Evolutionary conservation across 2,329 filamentous ascomycete genomes (phyloP).

Genomic region (Pezicula radicicola): DNA sequence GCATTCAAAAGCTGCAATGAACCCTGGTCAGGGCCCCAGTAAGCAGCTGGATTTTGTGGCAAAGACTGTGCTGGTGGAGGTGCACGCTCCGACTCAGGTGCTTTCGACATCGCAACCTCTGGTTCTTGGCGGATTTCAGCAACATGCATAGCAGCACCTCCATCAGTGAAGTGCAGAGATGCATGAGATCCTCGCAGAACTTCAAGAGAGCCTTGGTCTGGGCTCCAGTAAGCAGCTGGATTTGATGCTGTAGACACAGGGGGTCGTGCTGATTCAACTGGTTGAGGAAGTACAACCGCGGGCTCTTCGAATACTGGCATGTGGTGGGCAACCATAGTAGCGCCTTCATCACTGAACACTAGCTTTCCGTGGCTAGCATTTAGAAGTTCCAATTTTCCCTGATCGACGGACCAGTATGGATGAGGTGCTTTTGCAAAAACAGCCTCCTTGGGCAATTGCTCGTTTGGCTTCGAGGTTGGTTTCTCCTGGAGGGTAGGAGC

Average conservation of each 20-base stretch:
- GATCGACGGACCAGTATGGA: constrained; percentile 5
- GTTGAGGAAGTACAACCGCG: neutral
- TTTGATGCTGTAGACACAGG: neutral
- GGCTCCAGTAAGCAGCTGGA: too few relatives aligned
- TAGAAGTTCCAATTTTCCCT: neutral
- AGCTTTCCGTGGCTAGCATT: constrained; percentile 1
- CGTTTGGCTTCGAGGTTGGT: neutral
- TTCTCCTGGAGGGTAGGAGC: neutral
- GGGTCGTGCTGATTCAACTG: neutral
- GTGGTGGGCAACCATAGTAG: neutral
- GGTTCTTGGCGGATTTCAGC: too few relatives aligned
- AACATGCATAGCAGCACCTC: too few relatives aligned
- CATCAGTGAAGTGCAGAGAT: too few relatives aligned
- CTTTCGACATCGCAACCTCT: too few relatives aligned
- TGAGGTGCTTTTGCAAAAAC: neutral
- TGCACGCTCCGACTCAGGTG: too few relatives aligned
- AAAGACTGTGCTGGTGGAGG: neutral
- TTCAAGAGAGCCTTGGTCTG: too few relatives aligned
- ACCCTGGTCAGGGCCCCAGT: neutral
- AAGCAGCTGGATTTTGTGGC: neutral
- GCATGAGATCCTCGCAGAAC: too few relatives aligned
- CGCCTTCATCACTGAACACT: neutral
- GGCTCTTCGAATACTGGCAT: neutral
- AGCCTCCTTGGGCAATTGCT: neutral
- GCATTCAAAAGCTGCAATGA: too few relatives aligned